Evolutionary conservation across 345 rosid species (phyloP), one percentile per base, ranked within the genome.

Genomic region (Litchi chinensis): DNA sequence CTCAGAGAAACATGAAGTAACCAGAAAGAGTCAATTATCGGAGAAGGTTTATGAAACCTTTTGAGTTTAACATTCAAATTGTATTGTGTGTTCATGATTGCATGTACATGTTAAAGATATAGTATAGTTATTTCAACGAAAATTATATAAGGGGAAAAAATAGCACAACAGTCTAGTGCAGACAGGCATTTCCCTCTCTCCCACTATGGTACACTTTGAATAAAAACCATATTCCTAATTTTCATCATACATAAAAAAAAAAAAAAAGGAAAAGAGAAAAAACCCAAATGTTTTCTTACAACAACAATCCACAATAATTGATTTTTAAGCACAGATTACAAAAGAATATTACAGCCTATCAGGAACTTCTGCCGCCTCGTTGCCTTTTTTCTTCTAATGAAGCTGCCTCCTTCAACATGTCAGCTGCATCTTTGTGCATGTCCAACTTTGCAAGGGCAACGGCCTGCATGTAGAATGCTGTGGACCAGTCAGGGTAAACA

Each of bases 391-490:
- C 92, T 87, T 94, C 97, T 65, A 93, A 81, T 40, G 87, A 64
- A 15, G 91, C 85, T 73, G 98, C 98, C 83, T 93, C 98, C 68
- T 85, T 87, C 84, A 94, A 84, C 93, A 94, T 94, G 77, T 83
- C 87, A 57, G 89, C 88, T 7, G 97, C 93, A 79, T 94, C 98
- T 82, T 93, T 89, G 74, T 89, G 90, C 98, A 94, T 94, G 81
- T 89, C 93, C 59, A 94, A 83, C 88, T 91, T 94, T 28, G 96
- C 83, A 24, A 93, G 93, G 40, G 98, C 97, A 67, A 91, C 97
- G 0, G 95, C 93, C 71, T 94, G 98, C 88, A 92, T 89, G 83
- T 94, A 92, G 73, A 92, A 90, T 65, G 98, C 91, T 1, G 98
- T 94, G 32, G 98, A 91, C 97, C 98, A 94, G 4, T 91, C 94